Conservation (phyloP, 2,329 filamentous ascomycete genomes). For the Aureobasidium namibiae region DNA sequence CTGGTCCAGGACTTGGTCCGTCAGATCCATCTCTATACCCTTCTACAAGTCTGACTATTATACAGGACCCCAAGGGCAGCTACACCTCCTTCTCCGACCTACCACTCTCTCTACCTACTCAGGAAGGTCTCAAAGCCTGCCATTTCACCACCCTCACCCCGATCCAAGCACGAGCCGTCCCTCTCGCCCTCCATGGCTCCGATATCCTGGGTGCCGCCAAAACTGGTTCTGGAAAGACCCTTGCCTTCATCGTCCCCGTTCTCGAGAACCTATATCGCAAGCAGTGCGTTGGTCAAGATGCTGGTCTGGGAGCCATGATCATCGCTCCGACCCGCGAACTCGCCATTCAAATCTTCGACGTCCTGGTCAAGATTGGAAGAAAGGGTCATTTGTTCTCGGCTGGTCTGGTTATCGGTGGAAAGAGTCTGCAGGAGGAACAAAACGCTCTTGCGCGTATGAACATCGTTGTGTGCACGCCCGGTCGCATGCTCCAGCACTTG, state of each 20-base stretch:
- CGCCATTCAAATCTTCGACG: conserved; percentile 94
- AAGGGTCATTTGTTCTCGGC: conserved; percentile 82
- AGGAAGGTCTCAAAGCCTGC: conserved; percentile 69
- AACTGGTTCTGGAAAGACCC: conserved; percentile 89
- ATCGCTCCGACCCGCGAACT: conserved; percentile 91
- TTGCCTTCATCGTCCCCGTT: conserved; percentile 85
- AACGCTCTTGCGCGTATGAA: conserved; percentile 87
- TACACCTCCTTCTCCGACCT: conserved; percentile 70
- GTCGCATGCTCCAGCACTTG: conserved; percentile 89
- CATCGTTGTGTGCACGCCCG: conserved; percentile 90
- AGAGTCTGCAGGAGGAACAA: conserved; percentile 78
- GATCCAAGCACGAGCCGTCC: conserved; percentile 84
- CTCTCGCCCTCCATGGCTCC: conserved; percentile 70
- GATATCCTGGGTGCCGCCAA: conserved; percentile 94
- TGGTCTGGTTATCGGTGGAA: conserved; percentile 87
- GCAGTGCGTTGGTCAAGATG: conserved; percentile 81
- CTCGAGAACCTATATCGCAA: conserved; percentile 85
- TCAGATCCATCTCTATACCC: background rate
- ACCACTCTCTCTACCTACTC: conserved; percentile 74
- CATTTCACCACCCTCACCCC: conserved; percentile 89
- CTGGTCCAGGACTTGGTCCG: conserved; percentile 36
- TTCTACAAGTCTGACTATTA: conserved; percentile 8
- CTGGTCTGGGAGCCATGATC: conserved; percentile 80
- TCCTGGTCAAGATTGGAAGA: conserved; percentile 79
- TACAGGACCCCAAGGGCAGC: conserved; percentile 51